Evolutionary conservation across 2,329 filamentous ascomycete genomes (phyloP).

Genomic region (Chaetomiaceae sp.): DNA sequence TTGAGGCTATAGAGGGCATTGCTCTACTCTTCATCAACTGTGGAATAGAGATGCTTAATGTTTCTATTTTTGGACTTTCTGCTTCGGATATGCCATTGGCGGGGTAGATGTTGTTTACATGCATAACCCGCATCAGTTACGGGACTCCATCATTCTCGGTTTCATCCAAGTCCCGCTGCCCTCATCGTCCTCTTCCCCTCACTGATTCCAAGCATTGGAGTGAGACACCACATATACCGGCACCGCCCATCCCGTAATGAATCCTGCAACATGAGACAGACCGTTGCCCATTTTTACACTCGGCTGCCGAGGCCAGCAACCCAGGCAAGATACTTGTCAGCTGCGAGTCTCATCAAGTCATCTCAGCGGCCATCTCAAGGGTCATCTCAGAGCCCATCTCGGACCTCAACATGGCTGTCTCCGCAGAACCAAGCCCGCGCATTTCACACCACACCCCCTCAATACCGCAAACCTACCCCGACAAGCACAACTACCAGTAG

Average conservation of each 20-base stretch:
- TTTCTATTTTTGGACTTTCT: too few relatives aligned
- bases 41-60: background rate
- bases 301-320: background rate
- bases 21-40: too few relatives aligned
- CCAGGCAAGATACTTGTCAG: background rate
- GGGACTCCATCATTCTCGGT: too few relatives aligned
- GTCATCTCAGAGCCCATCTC: too few relatives aligned
- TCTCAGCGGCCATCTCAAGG: too few relatives aligned
- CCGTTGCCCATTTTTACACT: background rate
- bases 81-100: constrained; percentile 2
- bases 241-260: background rate
- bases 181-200: background rate
- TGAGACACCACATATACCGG: background rate
- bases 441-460: background rate
- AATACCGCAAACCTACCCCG: background rate
- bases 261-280: constrained; percentile 1
- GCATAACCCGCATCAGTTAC: too few relatives aligned
- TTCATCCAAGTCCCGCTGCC: background rate
- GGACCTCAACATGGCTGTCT: too few relatives aligned
- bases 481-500: background rate
- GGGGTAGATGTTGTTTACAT: background rate
- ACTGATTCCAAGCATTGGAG: background rate
- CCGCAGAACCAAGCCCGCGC: background rate
- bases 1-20: constrained; percentile 38
- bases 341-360: background rate